Base-by-base conservation (phyloP, 208 protist species). In the Vickermania ingenoplastis region DNA sequence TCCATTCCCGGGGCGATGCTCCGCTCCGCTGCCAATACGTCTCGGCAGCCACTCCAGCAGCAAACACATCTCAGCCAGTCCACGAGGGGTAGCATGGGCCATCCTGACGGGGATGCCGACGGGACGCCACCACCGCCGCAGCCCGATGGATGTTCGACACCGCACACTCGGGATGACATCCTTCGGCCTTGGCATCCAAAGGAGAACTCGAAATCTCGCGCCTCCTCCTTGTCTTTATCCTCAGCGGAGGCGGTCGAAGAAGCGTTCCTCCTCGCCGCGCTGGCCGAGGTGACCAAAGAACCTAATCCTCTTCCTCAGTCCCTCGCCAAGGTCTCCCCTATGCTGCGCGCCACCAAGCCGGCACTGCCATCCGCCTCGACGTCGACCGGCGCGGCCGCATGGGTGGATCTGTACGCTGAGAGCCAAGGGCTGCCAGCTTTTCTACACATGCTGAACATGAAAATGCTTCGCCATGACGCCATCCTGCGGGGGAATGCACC, bases 391-490 rank as follows among this genome's bases (percentile, higher is more conserved):
- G 50, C 28, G 26, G n/a, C 0, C 49, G 31, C 52, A 50, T n/a
- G 58, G 31, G 73, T 79, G 52, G 79, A 91, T 49, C 57, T 94
- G 58, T 94, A 94, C 64, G 82, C 71, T 21, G 79, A 90, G 49
- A 72, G 72, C 0, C 77, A 87, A 11, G 87, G 87, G 2, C 83
- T 83, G 63, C 75, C 83, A 3, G 88, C 75, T 60, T 94, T 82
- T 59, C 57, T 94, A 29, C 87, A 94, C 71, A 84, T 89, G 66
- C 26, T 91, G 2, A 79, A 65, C 3, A 77, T 79, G 53, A 83
- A 77, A 68, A 94, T 94, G 87, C 58, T 94, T 11, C 69, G 69
- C 59, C 66, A 89, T 53, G 83, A 94, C 60, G 83, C 83, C 22
- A 57, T 74, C 31, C 57, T 78, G 49, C 83, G 81, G n/a, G 49